Evolutionary conservation across 2,329 filamentous ascomycete genomes (phyloP).

Genomic region (Endocalyx cinctus): DNA sequence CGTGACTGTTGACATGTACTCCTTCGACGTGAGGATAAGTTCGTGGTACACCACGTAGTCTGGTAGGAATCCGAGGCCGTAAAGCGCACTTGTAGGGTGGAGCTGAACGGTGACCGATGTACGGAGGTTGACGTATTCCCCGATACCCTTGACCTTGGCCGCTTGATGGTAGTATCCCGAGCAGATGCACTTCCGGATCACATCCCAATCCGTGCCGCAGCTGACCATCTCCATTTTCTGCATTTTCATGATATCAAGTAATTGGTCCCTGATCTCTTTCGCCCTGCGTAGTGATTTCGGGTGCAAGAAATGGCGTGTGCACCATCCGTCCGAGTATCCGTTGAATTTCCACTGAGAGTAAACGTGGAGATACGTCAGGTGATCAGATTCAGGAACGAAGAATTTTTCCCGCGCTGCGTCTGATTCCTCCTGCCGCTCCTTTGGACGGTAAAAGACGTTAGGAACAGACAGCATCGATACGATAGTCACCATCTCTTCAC

Average conservation of each 20-base stretch:
- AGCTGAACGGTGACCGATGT: slow-evolving; percentile 92
- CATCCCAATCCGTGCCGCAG: slow-evolving; percentile 95
- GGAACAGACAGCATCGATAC: slow-evolving; percentile 97
- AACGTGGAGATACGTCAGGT: slow-evolving; percentile 91
- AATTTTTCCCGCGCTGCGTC: slow-evolving; percentile 96
- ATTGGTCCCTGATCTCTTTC: slow-evolving; percentile 90
- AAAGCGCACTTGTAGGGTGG: slow-evolving; percentile 89
- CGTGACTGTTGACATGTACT: slow-evolving; percentile 97
- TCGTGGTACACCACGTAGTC: slow-evolving; percentile 99
- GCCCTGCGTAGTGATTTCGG: slow-evolving; percentile 88
- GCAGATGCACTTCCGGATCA: slow-evolving; percentile 94
- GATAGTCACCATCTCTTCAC: slow-evolving; percentile 96
- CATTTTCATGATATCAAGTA: slow-evolving; percentile 88
- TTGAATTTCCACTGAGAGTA: slow-evolving; percentile 95
- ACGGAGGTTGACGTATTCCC: slow-evolving; percentile 94
- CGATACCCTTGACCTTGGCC: slow-evolving; percentile 90
- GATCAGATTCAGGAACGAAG: slow-evolving; percentile 96
- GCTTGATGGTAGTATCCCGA: slow-evolving; percentile 98
- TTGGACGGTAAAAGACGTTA: slow-evolving; percentile 93
- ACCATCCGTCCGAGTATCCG: slow-evolving; percentile 87
- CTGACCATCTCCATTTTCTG: slow-evolving; percentile 84
- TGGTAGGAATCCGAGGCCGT: slow-evolving; percentile 86
- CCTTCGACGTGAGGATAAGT: slow-evolving; percentile 90
- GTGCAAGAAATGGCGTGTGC: slow-evolving; percentile 87
- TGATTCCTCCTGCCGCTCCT: slow-evolving; percentile 93